Percentiles rank a stretch among this genome's conserved stretches.
These are phyloP conservation scores for Sporothrix protearum DNA, from an alignment of 2,329 filamentous ascomycete species.

Conservation along the genomic window DNA sequence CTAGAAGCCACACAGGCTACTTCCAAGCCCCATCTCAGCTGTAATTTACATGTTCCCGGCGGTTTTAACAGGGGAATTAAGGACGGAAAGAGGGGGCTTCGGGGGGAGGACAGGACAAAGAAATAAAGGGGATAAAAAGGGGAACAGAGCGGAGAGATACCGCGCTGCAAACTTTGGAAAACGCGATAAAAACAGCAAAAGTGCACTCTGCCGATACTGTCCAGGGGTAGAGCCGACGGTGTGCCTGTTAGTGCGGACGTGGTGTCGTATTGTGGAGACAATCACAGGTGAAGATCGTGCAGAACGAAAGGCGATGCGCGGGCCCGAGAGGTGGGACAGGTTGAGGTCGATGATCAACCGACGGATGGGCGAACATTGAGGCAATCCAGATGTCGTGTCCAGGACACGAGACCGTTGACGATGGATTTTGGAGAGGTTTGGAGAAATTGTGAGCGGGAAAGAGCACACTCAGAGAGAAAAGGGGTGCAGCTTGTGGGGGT, in stretches of 20 bases:
- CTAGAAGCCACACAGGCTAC: no score
- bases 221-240: constrained; percentile 8
- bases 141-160: neutral
- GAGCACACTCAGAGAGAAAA: neutral
- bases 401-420: neutral
- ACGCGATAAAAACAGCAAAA: neutral
- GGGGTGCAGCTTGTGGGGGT: neutral
- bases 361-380: neutral
- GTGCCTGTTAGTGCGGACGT: constrained; percentile 6
- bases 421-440: constrained; percentile 5
- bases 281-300: constrained; percentile 10
- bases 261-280: neutral
- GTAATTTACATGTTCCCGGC: no score
- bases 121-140: neutral
- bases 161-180: no score
- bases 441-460: neutral
- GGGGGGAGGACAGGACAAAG: no score
- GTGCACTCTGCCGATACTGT: neutral
- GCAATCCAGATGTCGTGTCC: neutral
- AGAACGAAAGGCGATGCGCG: neutral
- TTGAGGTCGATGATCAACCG: neutral
- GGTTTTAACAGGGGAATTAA: neutral
- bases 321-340: neutral
- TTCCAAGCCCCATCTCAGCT: no score
- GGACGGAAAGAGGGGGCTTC: neutral